phyloP scores from a whole-genome alignment of 2,329 filamentous ascomycete genomes.

The Xylariales sp. region DNA sequence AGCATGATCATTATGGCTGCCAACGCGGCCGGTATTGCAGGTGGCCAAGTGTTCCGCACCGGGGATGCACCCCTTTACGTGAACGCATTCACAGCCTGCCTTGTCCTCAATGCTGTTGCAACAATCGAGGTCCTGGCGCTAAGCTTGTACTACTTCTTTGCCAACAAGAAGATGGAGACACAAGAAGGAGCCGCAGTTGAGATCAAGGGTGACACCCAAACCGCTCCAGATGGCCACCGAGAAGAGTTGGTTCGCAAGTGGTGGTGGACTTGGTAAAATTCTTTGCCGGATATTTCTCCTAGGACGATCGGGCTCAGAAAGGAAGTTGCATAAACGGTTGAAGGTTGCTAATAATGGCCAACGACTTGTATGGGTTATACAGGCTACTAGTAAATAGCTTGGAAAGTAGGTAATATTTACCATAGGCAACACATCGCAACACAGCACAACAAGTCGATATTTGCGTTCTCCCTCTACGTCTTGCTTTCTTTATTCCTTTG shows the following conservation, averaged over 20 bases:
- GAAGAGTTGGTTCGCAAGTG: constrained; percentile 16
- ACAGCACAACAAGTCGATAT: too few species aligned
- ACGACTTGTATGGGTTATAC: too few species aligned
- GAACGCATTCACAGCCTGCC: constrained; percentile 18
- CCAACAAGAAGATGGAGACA: constrained; percentile 15
- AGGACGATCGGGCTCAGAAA: too few species aligned
- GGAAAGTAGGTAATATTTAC: too few species aligned
- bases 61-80: constrained; percentile 20
- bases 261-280: constrained; percentile 19
- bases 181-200: constrained; percentile 6
- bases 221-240: constrained; percentile 12
- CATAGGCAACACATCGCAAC: too few species aligned
- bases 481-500: too few species aligned
- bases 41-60: constrained; percentile 21
- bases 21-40: constrained; percentile 19
- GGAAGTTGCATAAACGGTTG: too few species aligned
- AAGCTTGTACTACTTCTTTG: constrained; percentile 17
- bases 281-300: too few species aligned
- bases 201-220: constrained; percentile 11
- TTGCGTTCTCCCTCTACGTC: too few species aligned
- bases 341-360: too few species aligned
- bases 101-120: constrained; percentile 14
- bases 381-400: too few species aligned
- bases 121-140: constrained; percentile 13
- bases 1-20: constrained; percentile 26